Percentiles rank a stretch among this genome's conserved stretches.
These are phyloP conservation scores for Phialemoniopsis sp. DNA, from an alignment of 2,329 filamentous ascomycete species.

Conservation along the genomic window DNA sequence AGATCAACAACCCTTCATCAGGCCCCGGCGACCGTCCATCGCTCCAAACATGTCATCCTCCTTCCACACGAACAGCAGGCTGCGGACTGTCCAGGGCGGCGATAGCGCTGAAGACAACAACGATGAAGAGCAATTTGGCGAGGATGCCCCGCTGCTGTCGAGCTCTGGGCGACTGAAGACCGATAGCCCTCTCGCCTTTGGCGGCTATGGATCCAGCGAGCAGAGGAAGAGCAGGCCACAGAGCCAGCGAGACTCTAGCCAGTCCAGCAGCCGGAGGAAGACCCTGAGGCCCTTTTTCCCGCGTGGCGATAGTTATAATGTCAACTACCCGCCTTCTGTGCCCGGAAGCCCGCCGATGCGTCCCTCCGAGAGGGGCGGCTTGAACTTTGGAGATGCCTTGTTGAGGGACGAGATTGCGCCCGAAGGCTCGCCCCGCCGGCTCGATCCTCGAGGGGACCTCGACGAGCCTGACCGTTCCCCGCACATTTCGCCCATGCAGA, in stretches of 20 bases:
- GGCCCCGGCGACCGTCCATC: constrained; percentile 57
- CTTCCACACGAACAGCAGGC: constrained; percentile 20
- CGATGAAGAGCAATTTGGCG: constrained; percentile 37
- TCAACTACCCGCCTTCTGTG: constrained; percentile 67
- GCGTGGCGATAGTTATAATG: constrained; percentile 47
- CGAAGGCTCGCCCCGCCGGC: constrained; percentile 3
- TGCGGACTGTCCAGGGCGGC: constrained; percentile 22
- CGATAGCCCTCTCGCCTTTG: constrained; percentile 18
- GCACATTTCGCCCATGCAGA: constrained; percentile 31
- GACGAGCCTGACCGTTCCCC: constrained; percentile 18
- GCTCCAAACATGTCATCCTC: constrained; percentile 26
- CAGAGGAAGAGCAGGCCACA: constrained; percentile 20
- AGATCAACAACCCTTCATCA: constrained; percentile 54
- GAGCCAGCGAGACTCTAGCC: constrained; percentile 44
- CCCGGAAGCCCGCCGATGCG: constrained; percentile 57
- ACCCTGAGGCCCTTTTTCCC: constrained; percentile 18
- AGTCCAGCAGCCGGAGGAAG: constrained; percentile 44
- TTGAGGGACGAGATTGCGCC: constrained; percentile 57
- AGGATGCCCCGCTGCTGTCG: constrained; percentile 52
- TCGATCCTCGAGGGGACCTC: constrained; percentile 7
- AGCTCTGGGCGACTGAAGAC: constrained; percentile 28
- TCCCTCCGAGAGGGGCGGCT: constrained; percentile 40
- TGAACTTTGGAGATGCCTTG: constrained; percentile 67
- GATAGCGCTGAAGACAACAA: constrained; percentile 43
- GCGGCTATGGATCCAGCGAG: constrained; percentile 39